Conservation (phyloP, 2,329 filamentous ascomycete genomes). For the Ceratocystis diversiconidia region DNA sequence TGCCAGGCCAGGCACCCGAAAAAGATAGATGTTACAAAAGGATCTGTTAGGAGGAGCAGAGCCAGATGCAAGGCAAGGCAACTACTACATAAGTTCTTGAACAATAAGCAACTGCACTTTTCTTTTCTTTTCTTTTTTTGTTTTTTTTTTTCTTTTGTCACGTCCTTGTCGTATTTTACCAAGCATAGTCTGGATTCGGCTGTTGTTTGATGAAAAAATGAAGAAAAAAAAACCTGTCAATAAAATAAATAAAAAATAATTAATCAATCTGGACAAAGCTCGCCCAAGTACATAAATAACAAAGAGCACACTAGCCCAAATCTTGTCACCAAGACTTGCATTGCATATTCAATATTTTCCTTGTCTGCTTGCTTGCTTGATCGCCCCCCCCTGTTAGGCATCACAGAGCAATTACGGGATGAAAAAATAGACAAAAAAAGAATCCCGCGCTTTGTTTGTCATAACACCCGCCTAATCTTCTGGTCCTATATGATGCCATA, state of each 20-base stretch:
- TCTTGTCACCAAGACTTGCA: not conserved
- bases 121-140: not conserved
- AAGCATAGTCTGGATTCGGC: conserved; percentile 1
- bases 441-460: not conserved
- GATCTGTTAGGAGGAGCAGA: not conserved
- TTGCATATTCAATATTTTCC: not conserved
- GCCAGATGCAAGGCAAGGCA: conserved; percentile 4
- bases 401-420: not conserved
- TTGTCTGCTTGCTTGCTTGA: not conserved
- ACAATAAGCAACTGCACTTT: not conserved
- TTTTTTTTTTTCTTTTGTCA: not conserved
- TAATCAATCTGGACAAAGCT: not conserved
- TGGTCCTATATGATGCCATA: not conserved
- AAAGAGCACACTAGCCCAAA: not conserved
- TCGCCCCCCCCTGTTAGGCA: not conserved
- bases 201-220: not conserved
- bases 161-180: not conserved
- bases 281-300: not conserved
- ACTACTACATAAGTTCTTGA: not conserved
- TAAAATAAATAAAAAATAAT: not conserved
- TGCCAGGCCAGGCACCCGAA: not conserved
- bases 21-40: conserved; percentile 3
- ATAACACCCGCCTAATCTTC: not conserved
- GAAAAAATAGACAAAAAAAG: not conserved
- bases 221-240: not conserved